Evolutionary conservation across 2,329 filamentous ascomycete species (phyloP).

Genomic region (Coniochaeta hoffmannii): DNA sequence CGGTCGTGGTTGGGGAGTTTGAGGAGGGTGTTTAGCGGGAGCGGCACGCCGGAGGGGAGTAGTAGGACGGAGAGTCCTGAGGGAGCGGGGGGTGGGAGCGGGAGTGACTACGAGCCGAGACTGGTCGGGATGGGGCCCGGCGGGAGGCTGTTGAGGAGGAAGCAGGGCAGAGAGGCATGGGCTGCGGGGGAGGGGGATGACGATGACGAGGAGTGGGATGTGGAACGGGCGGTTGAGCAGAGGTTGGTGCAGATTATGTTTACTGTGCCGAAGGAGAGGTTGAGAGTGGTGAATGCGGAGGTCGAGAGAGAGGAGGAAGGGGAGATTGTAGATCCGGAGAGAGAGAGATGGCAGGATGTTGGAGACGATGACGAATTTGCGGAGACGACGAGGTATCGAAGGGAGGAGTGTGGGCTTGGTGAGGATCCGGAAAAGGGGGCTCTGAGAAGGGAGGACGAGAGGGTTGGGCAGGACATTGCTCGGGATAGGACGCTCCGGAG

Average conservation of each 20-base stretch:
- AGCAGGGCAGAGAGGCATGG: slow-evolving; percentile 50
- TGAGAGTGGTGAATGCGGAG: slow-evolving; percentile 85
- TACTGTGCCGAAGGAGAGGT: slow-evolving; percentile 78
- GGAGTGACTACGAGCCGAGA: slow-evolving; percentile 35
- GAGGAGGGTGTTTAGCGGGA: slow-evolving; percentile 51
- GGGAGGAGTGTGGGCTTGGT: neutral
- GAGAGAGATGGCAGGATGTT: slow-evolving; percentile 9
- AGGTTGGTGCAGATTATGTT: slow-evolving; percentile 80
- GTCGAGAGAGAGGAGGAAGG: slow-evolving; percentile 34
- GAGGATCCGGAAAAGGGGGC: neutral
- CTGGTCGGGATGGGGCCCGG: slow-evolving; percentile 33
- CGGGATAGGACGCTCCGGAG: slow-evolving; percentile 2
- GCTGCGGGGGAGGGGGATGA: slow-evolving; percentile 35
- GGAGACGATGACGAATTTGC: slow-evolving; percentile 3
- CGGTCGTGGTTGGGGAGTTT: slow-evolving; percentile 64
- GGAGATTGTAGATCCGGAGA: slow-evolving; percentile 33
- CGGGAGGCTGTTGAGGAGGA: slow-evolving; percentile 39
- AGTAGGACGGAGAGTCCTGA: slow-evolving; percentile 16
- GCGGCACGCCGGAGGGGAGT: slow-evolving; percentile 13
- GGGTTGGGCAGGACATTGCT: too few relatives aligned
- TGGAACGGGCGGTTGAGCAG: slow-evolving; percentile 64
- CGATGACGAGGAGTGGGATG: slow-evolving; percentile 65
- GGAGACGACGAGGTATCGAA: slow-evolving; percentile 1
- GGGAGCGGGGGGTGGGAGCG: slow-evolving; percentile 25
- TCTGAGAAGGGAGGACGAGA: slow-evolving; percentile 4